phyloP scores from a whole-genome alignment of 768 basidiomycete species.

The Roridomyces roridus region DNA sequence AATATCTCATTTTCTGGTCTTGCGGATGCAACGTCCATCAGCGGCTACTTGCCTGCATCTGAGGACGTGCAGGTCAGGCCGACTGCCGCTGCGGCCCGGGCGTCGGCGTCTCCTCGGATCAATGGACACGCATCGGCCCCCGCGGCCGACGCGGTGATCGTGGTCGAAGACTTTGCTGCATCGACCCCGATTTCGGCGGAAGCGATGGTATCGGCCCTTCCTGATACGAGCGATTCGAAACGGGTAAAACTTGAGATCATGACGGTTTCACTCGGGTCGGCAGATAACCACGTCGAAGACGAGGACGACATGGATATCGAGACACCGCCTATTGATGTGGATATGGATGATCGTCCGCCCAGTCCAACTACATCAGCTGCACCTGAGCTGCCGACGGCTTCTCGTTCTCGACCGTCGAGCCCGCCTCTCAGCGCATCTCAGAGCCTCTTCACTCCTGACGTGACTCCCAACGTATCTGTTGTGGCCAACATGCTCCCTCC shows the following conservation, averaged over 20 bases:
- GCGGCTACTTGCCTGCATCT: background rate
- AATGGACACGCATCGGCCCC: background rate
- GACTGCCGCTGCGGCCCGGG: constrained; percentile 5
- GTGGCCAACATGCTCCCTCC: background rate
- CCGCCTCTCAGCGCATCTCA: constrained; percentile 14
- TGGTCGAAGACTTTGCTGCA: background rate
- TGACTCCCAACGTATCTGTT: background rate
- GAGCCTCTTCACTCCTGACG: constrained; percentile 21
- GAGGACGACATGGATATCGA: constrained; percentile 27
- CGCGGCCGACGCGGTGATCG: background rate
- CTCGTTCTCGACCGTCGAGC: background rate
- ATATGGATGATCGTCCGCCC: constrained; percentile 16
- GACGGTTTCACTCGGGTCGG: constrained; percentile 11
- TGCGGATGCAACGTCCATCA: background rate
- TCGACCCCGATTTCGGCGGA: background rate
- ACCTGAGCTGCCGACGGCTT: background rate
- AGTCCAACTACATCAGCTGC: constrained; percentile 1
- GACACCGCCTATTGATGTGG: constrained; percentile 23
- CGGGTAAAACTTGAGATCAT: constrained; percentile 26
- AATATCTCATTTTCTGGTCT: background rate
- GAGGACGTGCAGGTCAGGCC: constrained; percentile 4
- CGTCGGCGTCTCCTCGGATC: constrained; percentile 3
- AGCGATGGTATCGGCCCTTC: constrained; percentile 12
- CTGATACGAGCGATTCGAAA: constrained; percentile 10
- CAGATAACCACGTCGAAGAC: constrained; percentile 8